Conservation (phyloP, 345 rosid species). For the Mangifera indica region DNA sequence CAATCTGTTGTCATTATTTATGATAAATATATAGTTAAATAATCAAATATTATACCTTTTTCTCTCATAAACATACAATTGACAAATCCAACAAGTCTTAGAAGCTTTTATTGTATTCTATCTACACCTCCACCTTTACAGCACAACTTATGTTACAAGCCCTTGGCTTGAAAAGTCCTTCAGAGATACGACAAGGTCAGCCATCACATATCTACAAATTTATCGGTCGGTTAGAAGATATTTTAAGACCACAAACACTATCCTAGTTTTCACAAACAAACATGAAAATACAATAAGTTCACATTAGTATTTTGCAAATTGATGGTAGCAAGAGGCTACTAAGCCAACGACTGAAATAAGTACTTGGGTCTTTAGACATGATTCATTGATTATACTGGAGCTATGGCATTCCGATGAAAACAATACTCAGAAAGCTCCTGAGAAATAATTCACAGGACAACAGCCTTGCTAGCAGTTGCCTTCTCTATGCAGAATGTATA, state of each 20-base stretch:
- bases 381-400: background rate
- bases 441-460: background rate
- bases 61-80: background rate
- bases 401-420: background rate
- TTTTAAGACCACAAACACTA: no score
- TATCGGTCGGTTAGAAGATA: background rate
- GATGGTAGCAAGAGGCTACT: background rate
- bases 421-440: background rate
- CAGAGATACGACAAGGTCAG: no score
- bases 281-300: background rate
- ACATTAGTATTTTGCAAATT: background rate
- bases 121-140: background rate
- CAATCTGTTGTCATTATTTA: no score
- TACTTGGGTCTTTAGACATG: background rate
- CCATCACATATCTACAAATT: conserved; percentile 2
- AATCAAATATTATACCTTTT: background rate
- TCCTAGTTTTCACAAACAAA: background rate
- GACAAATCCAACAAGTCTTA: background rate
- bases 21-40: no score
- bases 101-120: background rate
- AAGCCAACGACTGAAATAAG: background rate
- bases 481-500: background rate
- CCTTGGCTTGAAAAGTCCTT: no score
- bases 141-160: background rate
- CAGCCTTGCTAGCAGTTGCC: background rate